phyloP scores from a whole-genome alignment of 495 filamentous ascomycete genomes.

The Penicillium nucicola region DNA sequence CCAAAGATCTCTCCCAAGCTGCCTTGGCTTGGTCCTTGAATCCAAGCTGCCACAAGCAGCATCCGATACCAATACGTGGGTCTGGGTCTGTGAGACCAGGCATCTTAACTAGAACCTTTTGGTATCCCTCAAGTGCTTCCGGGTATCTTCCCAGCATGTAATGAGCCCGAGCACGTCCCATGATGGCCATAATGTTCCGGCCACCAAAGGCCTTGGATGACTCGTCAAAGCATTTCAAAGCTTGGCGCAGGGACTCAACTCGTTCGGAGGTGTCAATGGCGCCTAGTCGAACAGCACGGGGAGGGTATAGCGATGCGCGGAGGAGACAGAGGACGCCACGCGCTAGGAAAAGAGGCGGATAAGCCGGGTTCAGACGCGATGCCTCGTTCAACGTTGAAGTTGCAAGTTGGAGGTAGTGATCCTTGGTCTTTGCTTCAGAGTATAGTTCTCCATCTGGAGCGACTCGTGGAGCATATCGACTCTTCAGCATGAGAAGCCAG shows the following conservation, averaged over 20 bases:
- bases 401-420: constrained; percentile 85
- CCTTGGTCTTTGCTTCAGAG: constrained; percentile 82
- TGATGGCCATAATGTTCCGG: constrained; percentile 83
- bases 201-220: constrained; percentile 77
- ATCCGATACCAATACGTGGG: constrained; percentile 90
- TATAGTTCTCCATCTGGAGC: constrained; percentile 57
- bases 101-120: constrained; percentile 77
- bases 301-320: constrained; percentile 77
- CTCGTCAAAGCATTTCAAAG: constrained; percentile 89
- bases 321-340: constrained; percentile 86
- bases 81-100: constrained; percentile 92
- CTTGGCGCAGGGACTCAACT: constrained; percentile 72
- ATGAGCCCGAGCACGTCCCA: constrained; percentile 80
- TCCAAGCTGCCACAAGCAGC: constrained; percentile 92
- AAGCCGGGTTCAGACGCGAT: constrained; percentile 86
- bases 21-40: constrained; percentile 86
- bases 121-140: constrained; percentile 80
- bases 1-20: constrained; percentile 85
- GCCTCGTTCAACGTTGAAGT: constrained; percentile 91
- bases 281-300: constrained; percentile 57
- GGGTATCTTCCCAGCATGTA: constrained; percentile 80
- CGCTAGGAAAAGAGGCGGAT: constrained; percentile 84
- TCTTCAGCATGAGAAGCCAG: constrained; percentile 91
- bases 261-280: constrained; percentile 70
- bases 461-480: constrained; percentile 81